Evolutionary conservation across 495 filamentous ascomycete genomes (phyloP), one percentile per base, ranked within the genome.

Genomic region (Astrothelium macrocarpum): DNA sequence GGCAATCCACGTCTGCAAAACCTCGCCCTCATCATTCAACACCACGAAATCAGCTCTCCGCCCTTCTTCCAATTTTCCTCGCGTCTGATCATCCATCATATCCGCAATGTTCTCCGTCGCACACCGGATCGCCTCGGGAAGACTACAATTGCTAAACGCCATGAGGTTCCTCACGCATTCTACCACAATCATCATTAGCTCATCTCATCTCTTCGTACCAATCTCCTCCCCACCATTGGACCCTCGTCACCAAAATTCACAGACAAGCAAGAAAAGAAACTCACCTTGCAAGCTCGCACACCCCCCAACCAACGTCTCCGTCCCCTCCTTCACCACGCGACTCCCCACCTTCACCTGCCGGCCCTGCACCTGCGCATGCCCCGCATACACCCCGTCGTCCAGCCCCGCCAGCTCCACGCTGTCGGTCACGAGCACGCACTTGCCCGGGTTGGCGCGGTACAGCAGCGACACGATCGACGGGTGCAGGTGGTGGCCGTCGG

Each of bases 401-500:
- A 86, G 78, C 60, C 74, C 74, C 25, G 73, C 75, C 12, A 87
- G 74, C 59, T 82, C 79, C 74, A 86, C 84, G 20, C 78, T 78
- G 71, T 87, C 85, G 9, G 84, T 87, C 12, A 86, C 80, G 10
- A 88, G 75, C 62, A 87, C 79, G 59, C 80, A 76, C 14, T 80
- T 79, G 1, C 74, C 69, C 4, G 82, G 83, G 56, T 82, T 78
- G 32, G 82, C 74, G 60, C 81, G 80, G 73, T 84, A 84, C 0
- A 84, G 81, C 63, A 87, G 79, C 46, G 81, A 80, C 60, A 85
- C 78, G 7, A 84, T 79, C 2, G 79, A 76, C 2, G 84, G 84
- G 68, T 87, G 84, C 10, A 87, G 71, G 65, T 87, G 85, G 45
- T 85, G 81, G 9, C 81, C 84, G 66, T 86, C 85, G 1, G 84